Percentiles rank a stretch among this genome's conserved stretches.
Conservation (phyloP, 2,329 filamentous ascomycete species). For the Helminthosporium solani region DNA sequence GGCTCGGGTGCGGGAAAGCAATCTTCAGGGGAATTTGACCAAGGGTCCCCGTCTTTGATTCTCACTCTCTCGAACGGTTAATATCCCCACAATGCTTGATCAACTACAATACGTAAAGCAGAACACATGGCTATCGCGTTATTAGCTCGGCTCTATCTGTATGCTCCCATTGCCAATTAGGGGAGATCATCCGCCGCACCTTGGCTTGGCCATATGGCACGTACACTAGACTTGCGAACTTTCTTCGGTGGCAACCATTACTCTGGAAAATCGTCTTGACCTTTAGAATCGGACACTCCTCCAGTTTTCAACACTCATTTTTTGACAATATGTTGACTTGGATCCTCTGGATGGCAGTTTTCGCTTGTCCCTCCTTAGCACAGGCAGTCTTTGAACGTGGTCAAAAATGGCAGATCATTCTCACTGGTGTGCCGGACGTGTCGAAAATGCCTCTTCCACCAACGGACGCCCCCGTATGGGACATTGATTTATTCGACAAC, state of each 20-base stretch:
- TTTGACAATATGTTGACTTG: constrained; percentile 13
- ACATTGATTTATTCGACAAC: constrained; percentile 35
- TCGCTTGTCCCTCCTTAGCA: constrained; percentile 12
- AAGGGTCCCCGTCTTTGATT: constrained; percentile 13
- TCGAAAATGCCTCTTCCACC: constrained; percentile 29
- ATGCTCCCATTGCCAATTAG: constrained; percentile 8
- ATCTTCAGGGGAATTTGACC: constrained; percentile 25
- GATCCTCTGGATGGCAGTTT: constrained; percentile 15
- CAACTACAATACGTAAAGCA: constrained; percentile 26
- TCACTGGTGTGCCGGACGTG: constrained; percentile 25
- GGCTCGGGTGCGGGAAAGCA: constrained; percentile 20
- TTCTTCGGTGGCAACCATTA: not conserved
- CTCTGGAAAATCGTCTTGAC: not conserved
- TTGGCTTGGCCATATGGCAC: constrained; percentile 16
- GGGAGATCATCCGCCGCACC: constrained; percentile 8
- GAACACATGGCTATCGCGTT: constrained; percentile 11
- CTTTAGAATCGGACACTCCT: not conserved
- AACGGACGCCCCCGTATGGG: constrained; percentile 30
- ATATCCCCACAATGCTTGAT: constrained; percentile 24
- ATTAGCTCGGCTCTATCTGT: constrained; percentile 10
- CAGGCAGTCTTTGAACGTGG: constrained; percentile 22
- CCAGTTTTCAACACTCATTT: not conserved
- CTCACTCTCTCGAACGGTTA: constrained; percentile 19
- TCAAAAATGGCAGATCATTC: constrained; percentile 33
- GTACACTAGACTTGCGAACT: constrained; percentile 7